Evolutionary conservation across 2,329 filamentous ascomycete species (phyloP).

Genomic region (Dryadomyces sulphureus): DNA sequence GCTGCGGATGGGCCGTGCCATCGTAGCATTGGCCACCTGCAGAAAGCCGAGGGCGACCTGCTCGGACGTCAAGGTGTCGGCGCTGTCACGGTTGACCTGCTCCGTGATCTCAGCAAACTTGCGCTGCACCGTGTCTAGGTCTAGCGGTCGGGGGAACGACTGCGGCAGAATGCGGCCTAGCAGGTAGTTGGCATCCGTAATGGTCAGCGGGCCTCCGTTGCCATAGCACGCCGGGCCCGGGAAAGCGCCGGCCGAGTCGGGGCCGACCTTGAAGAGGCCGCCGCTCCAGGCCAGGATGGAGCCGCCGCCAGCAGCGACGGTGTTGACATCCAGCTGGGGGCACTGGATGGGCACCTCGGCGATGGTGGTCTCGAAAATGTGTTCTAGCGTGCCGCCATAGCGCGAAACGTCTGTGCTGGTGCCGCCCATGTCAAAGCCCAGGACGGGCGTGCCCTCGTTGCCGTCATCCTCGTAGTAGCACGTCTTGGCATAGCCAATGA

Average conservation of each 20-base stretch:
- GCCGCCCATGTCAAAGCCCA: conserved; percentile 93
- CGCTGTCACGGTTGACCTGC: conserved; percentile 46
- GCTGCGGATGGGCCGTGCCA: conserved; percentile 78
- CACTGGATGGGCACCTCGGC: not conserved
- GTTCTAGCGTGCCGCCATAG: conserved; percentile 78
- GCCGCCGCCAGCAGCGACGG: conserved; percentile 76
- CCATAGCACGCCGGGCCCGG: conserved; percentile 54
- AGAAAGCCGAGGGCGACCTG: conserved; percentile 43
- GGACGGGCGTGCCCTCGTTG: conserved; percentile 68
- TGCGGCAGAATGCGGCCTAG: conserved; percentile 40
- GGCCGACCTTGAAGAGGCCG: conserved; percentile 52
- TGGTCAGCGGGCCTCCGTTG: conserved; percentile 49
- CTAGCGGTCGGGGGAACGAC: conserved; percentile 46
- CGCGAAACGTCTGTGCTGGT: conserved; percentile 85
- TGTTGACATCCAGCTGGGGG: conserved; percentile 28
- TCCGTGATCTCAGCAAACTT: conserved; percentile 68
- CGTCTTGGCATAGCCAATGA: conserved; percentile 83
- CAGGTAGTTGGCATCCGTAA: conserved; percentile 52
- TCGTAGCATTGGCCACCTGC: conserved; percentile 78
- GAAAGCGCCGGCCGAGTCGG: conserved; percentile 50
- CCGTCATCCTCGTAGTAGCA: conserved; percentile 85
- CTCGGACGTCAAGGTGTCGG: conserved; percentile 24
- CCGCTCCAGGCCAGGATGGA: conserved; percentile 49
- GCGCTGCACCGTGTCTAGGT: conserved; percentile 63
- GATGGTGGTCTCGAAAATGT: conserved; percentile 76